Evolutionary conservation across 192 early-diverging fungal species (phyloP).

Genomic region (Coemansia sp.): DNA sequence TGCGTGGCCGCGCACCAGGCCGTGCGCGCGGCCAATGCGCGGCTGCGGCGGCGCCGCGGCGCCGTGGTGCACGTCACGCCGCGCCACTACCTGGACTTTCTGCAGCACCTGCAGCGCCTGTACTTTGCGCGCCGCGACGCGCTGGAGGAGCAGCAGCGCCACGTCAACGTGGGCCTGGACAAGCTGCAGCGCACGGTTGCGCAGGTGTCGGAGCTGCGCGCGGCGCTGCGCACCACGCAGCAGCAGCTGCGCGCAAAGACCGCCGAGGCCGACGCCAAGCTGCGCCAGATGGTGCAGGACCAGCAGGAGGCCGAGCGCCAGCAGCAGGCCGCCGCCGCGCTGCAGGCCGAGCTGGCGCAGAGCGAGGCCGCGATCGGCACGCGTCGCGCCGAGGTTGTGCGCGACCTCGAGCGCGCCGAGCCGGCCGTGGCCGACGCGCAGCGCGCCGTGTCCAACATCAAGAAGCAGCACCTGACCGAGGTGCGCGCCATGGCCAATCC

Average conservation of each 20-base stretch:
- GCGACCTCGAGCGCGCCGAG: slow-evolving; percentile 91
- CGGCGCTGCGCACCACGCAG: slow-evolving; percentile 79
- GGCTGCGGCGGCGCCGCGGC: slow-evolving; percentile 76
- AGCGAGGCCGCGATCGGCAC: slow-evolving; percentile 74
- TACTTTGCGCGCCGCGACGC: slow-evolving; percentile 90
- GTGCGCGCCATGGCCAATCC: slow-evolving; percentile 96
- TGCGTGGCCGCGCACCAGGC: slow-evolving; percentile 93
- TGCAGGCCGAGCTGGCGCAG: slow-evolving; percentile 68
- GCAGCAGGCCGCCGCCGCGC: slow-evolving; percentile 71
- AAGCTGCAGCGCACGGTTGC: slow-evolving; percentile 90
- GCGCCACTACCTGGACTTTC: slow-evolving; percentile 97
- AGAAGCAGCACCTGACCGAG: slow-evolving; percentile 95
- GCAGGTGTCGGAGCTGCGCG: slow-evolving; percentile 92
- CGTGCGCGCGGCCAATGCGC: slow-evolving; percentile 78
- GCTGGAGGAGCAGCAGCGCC: slow-evolving; percentile 97
- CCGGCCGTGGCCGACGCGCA: slow-evolving; percentile 96
- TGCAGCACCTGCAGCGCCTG: slow-evolving; percentile 84
- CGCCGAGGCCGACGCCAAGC: slow-evolving; percentile 88
- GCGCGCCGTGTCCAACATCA: slow-evolving; percentile 89
- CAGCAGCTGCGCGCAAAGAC: slow-evolving; percentile 83
- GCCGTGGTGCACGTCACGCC: slow-evolving; percentile 89
- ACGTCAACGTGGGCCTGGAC: slow-evolving; percentile 95
- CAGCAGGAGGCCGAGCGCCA: slow-evolving; percentile 92
- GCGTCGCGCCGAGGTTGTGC: slow-evolving; percentile 73
- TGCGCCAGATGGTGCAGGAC: slow-evolving; percentile 91